phyloP scores from a whole-genome alignment of 495 filamentous ascomycete genomes.

The Podospora bellae-mahoneyi region DNA sequence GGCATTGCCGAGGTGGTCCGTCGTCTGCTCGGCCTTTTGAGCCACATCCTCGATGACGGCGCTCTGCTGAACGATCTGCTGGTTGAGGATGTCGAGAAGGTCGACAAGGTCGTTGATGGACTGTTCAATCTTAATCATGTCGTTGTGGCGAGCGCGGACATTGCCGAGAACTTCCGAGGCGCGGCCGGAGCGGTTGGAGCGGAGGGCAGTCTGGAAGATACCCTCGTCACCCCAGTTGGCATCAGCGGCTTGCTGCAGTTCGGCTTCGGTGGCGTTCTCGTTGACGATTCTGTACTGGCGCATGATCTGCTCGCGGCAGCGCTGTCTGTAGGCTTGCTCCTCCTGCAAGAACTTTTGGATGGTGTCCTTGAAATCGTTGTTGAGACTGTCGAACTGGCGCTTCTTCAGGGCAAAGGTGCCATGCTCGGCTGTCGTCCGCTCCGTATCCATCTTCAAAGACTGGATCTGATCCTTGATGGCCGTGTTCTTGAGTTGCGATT shows the following conservation, averaged over 20 bases:
- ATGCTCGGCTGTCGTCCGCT: slow-evolving; percentile 48
- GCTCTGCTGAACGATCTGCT: slow-evolving; percentile 63
- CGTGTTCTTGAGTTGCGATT: slow-evolving; percentile 63
- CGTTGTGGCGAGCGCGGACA: slow-evolving; percentile 72
- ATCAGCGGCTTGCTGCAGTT: slow-evolving; percentile 61
- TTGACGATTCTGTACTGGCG: slow-evolving; percentile 75
- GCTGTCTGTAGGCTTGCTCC: slow-evolving; percentile 60
- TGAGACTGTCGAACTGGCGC: slow-evolving; percentile 60
- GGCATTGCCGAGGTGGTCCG: slow-evolving; percentile 55
- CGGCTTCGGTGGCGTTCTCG: slow-evolving; percentile 62
- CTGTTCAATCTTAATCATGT: slow-evolving; percentile 67
- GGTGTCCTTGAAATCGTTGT: slow-evolving; percentile 60
- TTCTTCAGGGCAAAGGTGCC: slow-evolving; percentile 54
- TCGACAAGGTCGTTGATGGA: slow-evolving; percentile 61
- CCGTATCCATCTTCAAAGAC: slow-evolving; percentile 59
- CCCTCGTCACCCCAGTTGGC: slow-evolving; percentile 71
- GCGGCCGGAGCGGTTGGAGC: slow-evolving; percentile 63
- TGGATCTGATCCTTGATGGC: slow-evolving; percentile 67
- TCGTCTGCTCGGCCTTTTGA: slow-evolving; percentile 53
- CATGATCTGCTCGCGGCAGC: slow-evolving; percentile 67
- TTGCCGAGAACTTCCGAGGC: slow-evolving; percentile 64
- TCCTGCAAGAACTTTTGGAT: slow-evolving; percentile 61
- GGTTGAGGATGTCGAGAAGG: slow-evolving; percentile 65
- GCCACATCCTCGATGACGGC: slow-evolving; percentile 52
- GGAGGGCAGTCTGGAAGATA: slow-evolving; percentile 72